phyloP scores from a whole-genome alignment of 306 rosid species.

The Hippophae rhamnoides region DNA sequence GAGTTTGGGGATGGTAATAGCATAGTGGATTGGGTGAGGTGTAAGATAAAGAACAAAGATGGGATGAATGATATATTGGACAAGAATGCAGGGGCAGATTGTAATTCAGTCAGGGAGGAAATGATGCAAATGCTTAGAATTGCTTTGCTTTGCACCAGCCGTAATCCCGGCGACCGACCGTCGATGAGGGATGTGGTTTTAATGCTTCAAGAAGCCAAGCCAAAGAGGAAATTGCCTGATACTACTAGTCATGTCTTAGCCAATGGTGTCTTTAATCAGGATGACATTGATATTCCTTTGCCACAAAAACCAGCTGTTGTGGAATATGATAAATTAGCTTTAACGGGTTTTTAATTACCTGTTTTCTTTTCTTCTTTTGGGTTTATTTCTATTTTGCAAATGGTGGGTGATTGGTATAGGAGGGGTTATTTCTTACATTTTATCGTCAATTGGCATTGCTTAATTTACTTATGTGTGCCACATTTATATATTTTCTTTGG shows the following conservation, averaged over 20 bases:
- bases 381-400: conserved; percentile 19
- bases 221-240: conserved; percentile 51
- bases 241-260: neutral
- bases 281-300: conserved; percentile 33
- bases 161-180: conserved; percentile 70
- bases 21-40: conserved; percentile 76
- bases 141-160: conserved; percentile 79
- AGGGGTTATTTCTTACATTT: conserved; percentile 43
- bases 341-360: neutral
- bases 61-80: conserved; percentile 49
- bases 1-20: conserved; percentile 89
- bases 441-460: conserved; percentile 38
- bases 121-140: conserved; percentile 85
- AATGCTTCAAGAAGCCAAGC: conserved; percentile 82
- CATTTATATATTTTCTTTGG: too few species aligned
- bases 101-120: conserved; percentile 53
- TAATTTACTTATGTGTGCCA: conserved; percentile 1
- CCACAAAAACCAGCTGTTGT: conserved; percentile 30
- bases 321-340: conserved; percentile 21
- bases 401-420: conserved; percentile 96
- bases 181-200: conserved; percentile 83
- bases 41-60: conserved; percentile 47
- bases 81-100: conserved; percentile 59
- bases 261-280: neutral
- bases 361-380: neutral